A percentile compares a stretch with the other conserved stretches of the same genome.
Conservation (phyloP, 345 rosid genomes). For the Eucalyptus caleyi region DNA sequence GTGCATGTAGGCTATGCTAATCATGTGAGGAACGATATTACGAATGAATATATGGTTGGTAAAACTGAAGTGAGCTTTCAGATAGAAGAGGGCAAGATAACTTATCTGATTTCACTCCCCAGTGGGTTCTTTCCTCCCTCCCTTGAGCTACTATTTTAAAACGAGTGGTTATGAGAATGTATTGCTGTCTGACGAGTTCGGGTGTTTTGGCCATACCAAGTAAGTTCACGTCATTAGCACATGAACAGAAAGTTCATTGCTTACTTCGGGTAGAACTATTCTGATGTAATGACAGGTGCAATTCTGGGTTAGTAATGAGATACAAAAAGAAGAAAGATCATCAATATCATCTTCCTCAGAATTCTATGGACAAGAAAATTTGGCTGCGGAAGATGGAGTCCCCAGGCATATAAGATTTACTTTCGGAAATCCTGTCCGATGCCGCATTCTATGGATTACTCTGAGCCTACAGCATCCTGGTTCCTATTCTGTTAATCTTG, state of each 20-base stretch:
- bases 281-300: constrained; percentile 45
- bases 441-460: constrained; percentile 81
- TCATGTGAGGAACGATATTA: background rate
- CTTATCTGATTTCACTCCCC: background rate
- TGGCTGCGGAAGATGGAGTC: constrained; percentile 24
- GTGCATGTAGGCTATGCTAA: background rate
- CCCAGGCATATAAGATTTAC: constrained; percentile 81
- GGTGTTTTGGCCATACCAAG: background rate
- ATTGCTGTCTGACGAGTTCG: background rate
- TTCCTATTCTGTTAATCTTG: constrained; percentile 69
- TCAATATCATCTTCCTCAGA: constrained; percentile 53
- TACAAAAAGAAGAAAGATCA: constrained; percentile 73
- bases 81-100: background rate
- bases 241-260: background rate
- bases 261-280: background rate
- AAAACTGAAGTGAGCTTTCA: background rate
- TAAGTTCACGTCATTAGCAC: background rate
- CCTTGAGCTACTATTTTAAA: background rate
- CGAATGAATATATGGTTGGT: background rate
- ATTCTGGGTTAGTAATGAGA: constrained; percentile 87
- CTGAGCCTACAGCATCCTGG: constrained; percentile 73
- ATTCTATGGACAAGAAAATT: constrained; percentile 60
- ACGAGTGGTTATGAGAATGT: background rate
- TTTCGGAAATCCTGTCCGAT: constrained; percentile 62
- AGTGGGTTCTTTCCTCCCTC: no score